A percentile compares a stretch with the other conserved stretches of the same genome.
Evolutionary conservation across 352 stramenopile genomes (phyloP).

Genomic region (Globisporangium megalacanthum): DNA sequence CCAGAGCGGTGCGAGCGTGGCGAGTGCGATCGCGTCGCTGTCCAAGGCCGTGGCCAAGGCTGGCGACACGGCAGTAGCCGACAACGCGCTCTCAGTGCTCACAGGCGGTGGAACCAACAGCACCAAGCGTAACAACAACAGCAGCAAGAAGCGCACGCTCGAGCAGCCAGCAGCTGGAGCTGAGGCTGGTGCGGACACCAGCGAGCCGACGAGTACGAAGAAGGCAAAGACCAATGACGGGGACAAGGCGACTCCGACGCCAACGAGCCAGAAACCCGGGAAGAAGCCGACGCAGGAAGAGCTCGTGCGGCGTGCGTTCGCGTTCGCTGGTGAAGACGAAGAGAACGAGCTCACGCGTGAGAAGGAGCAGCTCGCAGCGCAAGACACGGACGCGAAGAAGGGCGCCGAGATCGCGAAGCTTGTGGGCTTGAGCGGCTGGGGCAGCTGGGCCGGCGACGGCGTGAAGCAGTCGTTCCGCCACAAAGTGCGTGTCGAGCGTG

Average conservation of each 20-base stretch:
- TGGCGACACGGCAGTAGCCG: slow-evolving; percentile 12
- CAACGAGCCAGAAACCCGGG: background rate
- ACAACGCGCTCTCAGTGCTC: slow-evolving; percentile 13
- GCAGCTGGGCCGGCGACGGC: slow-evolving; percentile 85
- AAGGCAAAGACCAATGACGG: background rate
- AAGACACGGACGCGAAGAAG: slow-evolving; percentile 69
- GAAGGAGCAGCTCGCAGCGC: slow-evolving; percentile 78
- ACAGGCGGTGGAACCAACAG: slow-evolving; percentile 9
- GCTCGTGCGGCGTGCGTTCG: slow-evolving; percentile 94
- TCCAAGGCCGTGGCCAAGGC: slow-evolving; percentile 36
- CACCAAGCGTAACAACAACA: slow-evolving; percentile 20
- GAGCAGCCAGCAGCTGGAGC: slow-evolving; percentile 15
- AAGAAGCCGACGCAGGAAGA: slow-evolving; percentile 82
- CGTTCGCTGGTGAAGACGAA: slow-evolving; percentile 86
- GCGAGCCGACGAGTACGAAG: background rate
- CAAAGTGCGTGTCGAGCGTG: slow-evolving; percentile 74
- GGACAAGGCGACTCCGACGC: background rate
- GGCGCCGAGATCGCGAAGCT: slow-evolving; percentile 74
- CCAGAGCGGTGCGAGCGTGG: slow-evolving; percentile 32
- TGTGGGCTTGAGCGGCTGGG: slow-evolving; percentile 87
- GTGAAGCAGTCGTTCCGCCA: slow-evolving; percentile 77
- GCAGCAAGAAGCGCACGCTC: slow-evolving; percentile 29
- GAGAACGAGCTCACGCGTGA: slow-evolving; percentile 93
- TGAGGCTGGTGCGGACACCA: background rate
- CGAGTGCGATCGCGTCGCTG: slow-evolving; percentile 55